These are phyloP conservation scores for Phaseolus lunatus DNA, from an alignment of 306 rosid species.

Conservation along the genomic window DNA sequence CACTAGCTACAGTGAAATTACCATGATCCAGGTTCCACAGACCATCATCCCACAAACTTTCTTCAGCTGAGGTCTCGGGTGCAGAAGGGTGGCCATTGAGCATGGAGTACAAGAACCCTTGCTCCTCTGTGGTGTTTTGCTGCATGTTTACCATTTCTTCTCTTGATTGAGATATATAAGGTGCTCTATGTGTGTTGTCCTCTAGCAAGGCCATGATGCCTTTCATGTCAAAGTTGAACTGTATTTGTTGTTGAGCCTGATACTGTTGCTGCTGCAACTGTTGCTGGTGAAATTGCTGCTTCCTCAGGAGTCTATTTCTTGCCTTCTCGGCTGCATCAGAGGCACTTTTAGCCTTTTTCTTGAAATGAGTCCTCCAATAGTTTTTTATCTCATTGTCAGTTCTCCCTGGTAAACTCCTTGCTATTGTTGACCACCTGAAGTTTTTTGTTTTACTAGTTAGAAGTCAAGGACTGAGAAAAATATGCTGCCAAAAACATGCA, in stretches of 20 bases:
- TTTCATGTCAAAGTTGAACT: constrained; percentile 63
- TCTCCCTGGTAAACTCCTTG: constrained; percentile 92
- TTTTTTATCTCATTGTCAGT: constrained; percentile 95
- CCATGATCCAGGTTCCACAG: constrained; percentile 83
- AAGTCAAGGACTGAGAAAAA: background rate
- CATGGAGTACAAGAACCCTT: constrained; percentile 55
- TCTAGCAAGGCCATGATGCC: constrained; percentile 68
- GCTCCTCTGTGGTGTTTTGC: constrained; percentile 58
- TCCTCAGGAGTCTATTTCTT: constrained; percentile 62
- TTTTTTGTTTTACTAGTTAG: background rate
- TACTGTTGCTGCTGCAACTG: constrained; percentile 52
- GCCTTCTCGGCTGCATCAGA: constrained; percentile 62
- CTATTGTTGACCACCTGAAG: constrained; percentile 95
- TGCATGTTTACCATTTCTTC: constrained; percentile 52
- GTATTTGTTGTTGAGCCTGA: constrained; percentile 48
- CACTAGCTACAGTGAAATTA: constrained; percentile 51
- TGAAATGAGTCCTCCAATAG: constrained; percentile 94
- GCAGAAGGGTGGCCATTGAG: constrained; percentile 46
- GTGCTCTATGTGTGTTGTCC: constrained; percentile 52
- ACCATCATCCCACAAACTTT: constrained; percentile 71
- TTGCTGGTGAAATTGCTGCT: constrained; percentile 70
- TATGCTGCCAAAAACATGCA: background rate
- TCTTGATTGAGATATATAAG: constrained; percentile 52
- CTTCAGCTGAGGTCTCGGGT: constrained; percentile 57
- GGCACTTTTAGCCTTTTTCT: constrained; percentile 67